A percentile compares a stretch with the other conserved stretches of the same genome.
Evolutionary conservation across 2,329 filamentous ascomycete genomes (phyloP).

Genomic region (Claviceps arundinis): DNA sequence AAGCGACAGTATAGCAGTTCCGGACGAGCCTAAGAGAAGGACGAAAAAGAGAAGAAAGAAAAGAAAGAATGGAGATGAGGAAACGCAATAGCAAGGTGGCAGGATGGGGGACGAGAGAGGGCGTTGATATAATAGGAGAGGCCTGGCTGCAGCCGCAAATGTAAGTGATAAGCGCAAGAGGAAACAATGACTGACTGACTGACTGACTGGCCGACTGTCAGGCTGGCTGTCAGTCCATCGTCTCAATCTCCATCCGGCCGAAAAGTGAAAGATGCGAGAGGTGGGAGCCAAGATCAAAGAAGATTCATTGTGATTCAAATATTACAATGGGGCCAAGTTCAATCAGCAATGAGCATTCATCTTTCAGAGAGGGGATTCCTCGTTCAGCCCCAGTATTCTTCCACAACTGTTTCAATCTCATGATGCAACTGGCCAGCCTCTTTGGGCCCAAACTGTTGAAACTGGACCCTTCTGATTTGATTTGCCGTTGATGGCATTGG

Average conservation of each 20-base stretch:
- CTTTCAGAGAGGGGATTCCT: neutral
- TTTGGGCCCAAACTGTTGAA: neutral
- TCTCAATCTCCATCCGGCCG: neutral
- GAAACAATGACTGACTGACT: neutral
- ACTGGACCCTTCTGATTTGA: neutral
- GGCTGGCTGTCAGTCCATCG: neutral
- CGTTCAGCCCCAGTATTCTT: neutral
- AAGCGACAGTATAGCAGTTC: neutral
- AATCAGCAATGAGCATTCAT: neutral
- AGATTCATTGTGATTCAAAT: neutral
- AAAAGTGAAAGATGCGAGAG: neutral
- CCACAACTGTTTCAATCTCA: neutral
- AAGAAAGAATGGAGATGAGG: neutral
- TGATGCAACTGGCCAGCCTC: neutral
- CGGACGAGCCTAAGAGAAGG: neutral
- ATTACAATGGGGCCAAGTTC: neutral
- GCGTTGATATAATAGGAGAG: neutral
- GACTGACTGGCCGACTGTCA: neutral
- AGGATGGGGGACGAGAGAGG: neutral
- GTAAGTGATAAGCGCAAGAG: neutral
- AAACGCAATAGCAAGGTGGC: neutral
- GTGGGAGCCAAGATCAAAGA: neutral
- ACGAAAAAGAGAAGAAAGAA: neutral
- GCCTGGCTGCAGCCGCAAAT: neutral
- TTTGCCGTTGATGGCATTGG: neutral